Evolutionary conservation across 2,329 filamentous ascomycete genomes (phyloP).

Genomic region (Pseudogymnoascus verrucosus): DNA sequence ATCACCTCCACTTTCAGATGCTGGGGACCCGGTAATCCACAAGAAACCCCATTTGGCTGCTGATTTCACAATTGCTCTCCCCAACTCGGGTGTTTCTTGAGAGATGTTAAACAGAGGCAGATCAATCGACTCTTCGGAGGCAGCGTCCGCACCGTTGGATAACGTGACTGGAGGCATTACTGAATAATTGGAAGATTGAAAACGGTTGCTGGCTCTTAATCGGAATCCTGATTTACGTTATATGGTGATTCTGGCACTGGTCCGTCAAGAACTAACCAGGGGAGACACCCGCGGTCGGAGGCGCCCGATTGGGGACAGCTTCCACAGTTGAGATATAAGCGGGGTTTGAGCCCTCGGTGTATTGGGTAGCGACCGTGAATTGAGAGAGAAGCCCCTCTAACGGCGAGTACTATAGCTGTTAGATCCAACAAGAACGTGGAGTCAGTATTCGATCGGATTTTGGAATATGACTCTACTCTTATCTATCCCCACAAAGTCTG

Average conservation of each 20-base stretch:
- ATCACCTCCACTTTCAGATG: neutral
- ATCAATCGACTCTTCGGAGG: neutral
- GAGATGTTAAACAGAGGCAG: constrained; percentile 5
- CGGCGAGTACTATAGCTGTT: neutral
- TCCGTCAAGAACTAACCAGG: neutral
- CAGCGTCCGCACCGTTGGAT: neutral
- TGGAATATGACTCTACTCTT: neutral
- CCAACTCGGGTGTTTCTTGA: neutral
- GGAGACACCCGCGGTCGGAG: neutral
- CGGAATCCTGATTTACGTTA: neutral
- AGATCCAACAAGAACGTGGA: neutral
- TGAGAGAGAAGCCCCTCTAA: neutral
- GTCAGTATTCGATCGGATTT: neutral
- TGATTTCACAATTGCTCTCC: neutral
- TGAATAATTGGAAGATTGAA: neutral
- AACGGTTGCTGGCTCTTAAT: neutral
- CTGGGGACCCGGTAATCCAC: neutral
- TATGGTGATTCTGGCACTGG: neutral
- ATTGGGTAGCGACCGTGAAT: neutral
- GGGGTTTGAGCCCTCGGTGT: neutral
- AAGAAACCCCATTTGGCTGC: neutral
- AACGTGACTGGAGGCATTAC: neutral
- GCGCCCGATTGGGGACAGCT: neutral
- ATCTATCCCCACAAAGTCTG: neutral
- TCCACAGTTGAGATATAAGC: neutral